Conservation (phyloP, 2,329 filamentous ascomycete genomes). For the Pseudocercospora fuligena region DNA sequence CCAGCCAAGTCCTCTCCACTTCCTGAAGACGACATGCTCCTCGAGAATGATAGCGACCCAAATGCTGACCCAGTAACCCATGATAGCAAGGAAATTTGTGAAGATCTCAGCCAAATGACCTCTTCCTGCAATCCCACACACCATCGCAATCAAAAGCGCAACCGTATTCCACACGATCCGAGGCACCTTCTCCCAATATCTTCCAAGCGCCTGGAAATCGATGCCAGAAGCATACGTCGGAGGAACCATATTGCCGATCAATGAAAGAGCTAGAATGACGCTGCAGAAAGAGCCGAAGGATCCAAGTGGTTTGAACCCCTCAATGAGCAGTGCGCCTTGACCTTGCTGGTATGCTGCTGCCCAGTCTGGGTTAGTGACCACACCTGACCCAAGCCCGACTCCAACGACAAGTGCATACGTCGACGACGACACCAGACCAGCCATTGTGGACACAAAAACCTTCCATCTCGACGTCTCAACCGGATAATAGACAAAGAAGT, state of each 20-base stretch:
- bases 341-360: constrained; percentile 55
- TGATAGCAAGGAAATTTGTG: constrained; percentile 70
- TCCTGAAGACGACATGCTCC: constrained; percentile 67
- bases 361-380: constrained; percentile 59
- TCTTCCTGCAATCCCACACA: constrained; percentile 67
- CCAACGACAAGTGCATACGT: constrained; percentile 66
- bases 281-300: constrained; percentile 70
- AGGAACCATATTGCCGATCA: constrained; percentile 69
- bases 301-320: constrained; percentile 63
- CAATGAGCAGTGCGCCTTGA: constrained; percentile 68
- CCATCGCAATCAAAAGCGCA: constrained; percentile 65
- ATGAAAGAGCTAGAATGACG: constrained; percentile 66
- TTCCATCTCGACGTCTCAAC: constrained; percentile 56
- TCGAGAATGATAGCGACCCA: constrained; percentile 67
- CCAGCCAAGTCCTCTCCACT: constrained; percentile 53
- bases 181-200: constrained; percentile 62
- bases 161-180: constrained; percentile 69
- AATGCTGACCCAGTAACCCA: constrained; percentile 72
- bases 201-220: constrained; percentile 70
- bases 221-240: constrained; percentile 68
- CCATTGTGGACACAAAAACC: constrained; percentile 62
- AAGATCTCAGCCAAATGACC: constrained; percentile 67
- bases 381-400: constrained; percentile 65
- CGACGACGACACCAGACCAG: constrained; percentile 63
- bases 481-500: constrained; percentile 71